phyloP scores from a whole-genome alignment of 495 filamentous ascomycete species.

The Aspergillus heteromorphus region DNA sequence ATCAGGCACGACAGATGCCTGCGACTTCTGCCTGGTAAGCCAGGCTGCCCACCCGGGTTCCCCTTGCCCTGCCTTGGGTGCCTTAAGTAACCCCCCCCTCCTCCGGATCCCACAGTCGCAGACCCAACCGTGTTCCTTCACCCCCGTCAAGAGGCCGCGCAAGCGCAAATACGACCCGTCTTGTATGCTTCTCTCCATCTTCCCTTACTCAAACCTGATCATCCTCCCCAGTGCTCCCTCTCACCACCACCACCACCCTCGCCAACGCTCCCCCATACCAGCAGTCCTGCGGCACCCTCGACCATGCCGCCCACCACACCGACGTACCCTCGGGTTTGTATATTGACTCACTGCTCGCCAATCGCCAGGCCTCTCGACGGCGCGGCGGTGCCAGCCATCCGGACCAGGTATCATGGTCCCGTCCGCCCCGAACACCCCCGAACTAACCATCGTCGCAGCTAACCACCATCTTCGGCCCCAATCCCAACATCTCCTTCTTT shows the following conservation, averaged over 20 bases:
- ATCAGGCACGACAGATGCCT: not conserved
- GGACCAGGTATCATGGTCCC: not conserved
- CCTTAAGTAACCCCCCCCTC: too few species aligned
- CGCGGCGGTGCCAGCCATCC: not conserved
- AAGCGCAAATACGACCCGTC: not conserved
- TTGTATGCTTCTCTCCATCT: not conserved
- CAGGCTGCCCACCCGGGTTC: not conserved
- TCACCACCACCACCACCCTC: too few species aligned
- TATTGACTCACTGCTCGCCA: not conserved
- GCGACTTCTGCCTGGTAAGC: not conserved
- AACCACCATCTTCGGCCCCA: constrained; percentile 15
- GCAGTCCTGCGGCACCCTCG: not conserved
- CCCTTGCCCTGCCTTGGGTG: not conserved
- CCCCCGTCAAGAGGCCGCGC: not conserved
- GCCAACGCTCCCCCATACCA: not conserved
- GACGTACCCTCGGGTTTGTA: not conserved
- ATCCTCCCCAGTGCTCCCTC: not conserved
- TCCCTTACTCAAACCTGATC: not conserved
- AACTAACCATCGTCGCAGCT: not conserved
- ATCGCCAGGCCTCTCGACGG: not conserved
- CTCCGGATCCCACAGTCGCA: not conserved
- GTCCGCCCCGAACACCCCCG: not conserved
- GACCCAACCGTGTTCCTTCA: not conserved
- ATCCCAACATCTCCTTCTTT: constrained; percentile 15
- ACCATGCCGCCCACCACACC: not conserved